phyloP scores from a whole-genome alignment of 1,284 basidiomycete genomes.

The Porodaedalea pini region DNA sequence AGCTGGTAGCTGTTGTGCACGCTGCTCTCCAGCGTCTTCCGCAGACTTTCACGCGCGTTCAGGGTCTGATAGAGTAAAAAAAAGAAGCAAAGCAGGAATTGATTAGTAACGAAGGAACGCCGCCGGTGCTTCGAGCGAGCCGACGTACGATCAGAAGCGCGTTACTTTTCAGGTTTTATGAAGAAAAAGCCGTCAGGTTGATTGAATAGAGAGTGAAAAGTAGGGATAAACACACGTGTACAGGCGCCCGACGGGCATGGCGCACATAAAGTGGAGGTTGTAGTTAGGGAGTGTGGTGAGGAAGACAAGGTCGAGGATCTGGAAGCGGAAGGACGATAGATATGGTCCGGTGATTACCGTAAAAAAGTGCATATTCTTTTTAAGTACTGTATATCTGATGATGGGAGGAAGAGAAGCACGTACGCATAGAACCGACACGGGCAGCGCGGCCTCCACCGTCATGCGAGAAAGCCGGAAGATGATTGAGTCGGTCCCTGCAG shows the following conservation, averaged over 20 bases:
- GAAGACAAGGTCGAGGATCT: slow-evolving; percentile 5
- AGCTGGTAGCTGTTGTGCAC: slow-evolving; percentile 16
- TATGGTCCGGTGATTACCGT: not conserved
- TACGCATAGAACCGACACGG: slow-evolving; percentile 1
- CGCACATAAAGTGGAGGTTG: slow-evolving; percentile 8
- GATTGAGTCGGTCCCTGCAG: slow-evolving; percentile 7
- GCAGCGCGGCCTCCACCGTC: slow-evolving; percentile 3
- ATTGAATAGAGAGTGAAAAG: not conserved
- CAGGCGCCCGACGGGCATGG: slow-evolving; percentile 3
- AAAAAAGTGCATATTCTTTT: not conserved
- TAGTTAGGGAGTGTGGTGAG: slow-evolving; percentile 5
- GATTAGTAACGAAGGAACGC: not conserved
- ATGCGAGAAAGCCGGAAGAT: not conserved
- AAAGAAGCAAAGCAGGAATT: not conserved
- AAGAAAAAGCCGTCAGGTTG: not conserved
- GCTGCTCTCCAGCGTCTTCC: slow-evolving; percentile 16
- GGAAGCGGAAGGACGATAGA: too few relatives aligned
- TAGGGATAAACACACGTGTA: slow-evolving; percentile 1
- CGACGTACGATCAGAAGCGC: slow-evolving; percentile 15
- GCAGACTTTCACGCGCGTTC: slow-evolving; percentile 15
- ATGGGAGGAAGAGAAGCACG: not conserved
- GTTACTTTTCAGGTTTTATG: slow-evolving; percentile 3
- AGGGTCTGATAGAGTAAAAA: slow-evolving; percentile 10
- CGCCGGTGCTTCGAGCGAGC: not conserved
- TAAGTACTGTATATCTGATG: not conserved